A percentile compares a stretch with the other conserved stretches of the same genome.
Conservation (phyloP, 164 flowering plant genomes). For the Berberis thunbergii region DNA sequence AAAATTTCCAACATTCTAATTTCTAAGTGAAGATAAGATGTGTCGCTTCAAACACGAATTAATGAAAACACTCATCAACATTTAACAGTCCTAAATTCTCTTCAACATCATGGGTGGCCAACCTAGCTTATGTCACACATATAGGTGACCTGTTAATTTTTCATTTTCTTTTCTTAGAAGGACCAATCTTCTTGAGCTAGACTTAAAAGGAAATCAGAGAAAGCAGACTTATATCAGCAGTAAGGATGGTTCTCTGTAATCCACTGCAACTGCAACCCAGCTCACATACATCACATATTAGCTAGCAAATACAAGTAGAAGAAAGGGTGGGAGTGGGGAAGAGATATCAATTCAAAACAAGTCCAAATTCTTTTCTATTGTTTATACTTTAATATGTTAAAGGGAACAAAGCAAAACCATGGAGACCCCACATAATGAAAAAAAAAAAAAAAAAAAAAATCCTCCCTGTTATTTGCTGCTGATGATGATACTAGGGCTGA, state of each 20-base stretch:
- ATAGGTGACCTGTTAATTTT: background rate
- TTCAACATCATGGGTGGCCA: no score
- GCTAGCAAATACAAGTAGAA: background rate
- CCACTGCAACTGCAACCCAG: slow-evolving; percentile 50
- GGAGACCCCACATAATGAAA: slow-evolving; percentile 2
- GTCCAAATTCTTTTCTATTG: background rate
- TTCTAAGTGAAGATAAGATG: no score
- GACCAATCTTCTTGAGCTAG: slow-evolving; percentile 12
- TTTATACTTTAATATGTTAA: slow-evolving; percentile 3
- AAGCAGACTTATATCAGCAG: background rate
- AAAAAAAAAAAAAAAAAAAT: background rate
- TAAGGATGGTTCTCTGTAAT: background rate
- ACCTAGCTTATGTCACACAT: no score
- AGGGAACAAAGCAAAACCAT: background rate
- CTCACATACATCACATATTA: slow-evolving; percentile 19
- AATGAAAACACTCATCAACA: no score
- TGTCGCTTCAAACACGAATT: no score
- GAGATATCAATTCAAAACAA: background rate
- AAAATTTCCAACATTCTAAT: no score
- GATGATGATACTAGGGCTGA: background rate
- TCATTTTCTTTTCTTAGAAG: slow-evolving; percentile 9
- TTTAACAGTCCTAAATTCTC: no score
- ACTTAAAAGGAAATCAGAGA: background rate
- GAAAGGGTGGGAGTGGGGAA: background rate
- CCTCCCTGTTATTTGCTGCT: background rate